These are phyloP conservation scores for Lactuca saligna DNA, from an alignment of 129 eudicot genomes.

Conservation along the genomic window DNA sequence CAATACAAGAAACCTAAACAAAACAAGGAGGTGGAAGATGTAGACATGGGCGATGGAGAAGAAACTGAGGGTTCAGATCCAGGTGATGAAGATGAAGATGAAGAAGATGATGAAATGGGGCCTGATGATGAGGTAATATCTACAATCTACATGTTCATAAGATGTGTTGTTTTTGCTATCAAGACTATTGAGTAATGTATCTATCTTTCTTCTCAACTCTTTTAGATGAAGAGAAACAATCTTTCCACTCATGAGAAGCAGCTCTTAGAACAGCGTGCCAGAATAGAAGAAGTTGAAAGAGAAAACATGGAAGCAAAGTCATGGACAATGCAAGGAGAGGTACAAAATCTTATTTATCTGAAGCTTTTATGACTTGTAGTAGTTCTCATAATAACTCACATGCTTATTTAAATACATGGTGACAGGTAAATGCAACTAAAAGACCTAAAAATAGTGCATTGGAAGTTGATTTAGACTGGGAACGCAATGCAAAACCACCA, in stretches of 20 bases:
- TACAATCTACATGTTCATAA: neutral
- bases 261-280: conserved; percentile 58
- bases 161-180: neutral
- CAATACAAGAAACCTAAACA: conserved; percentile 46
- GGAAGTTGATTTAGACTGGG: conserved; percentile 89
- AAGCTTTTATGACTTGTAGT: conserved; percentile 9
- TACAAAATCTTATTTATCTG: conserved; percentile 20
- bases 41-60: conserved; percentile 38
- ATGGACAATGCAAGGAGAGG: conserved; percentile 99
- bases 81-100: conserved; percentile 34
- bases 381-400: neutral
- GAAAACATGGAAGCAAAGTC: conserved; percentile 71
- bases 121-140: conserved; percentile 44
- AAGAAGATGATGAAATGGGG: conserved; percentile 31
- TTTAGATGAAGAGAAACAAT: conserved; percentile 42
- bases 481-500: conserved; percentile 87
- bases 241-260: conserved; percentile 85
- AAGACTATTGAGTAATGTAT: neutral
- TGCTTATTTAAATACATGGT: conserved; percentile 24
- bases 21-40: conserved; percentile 39
- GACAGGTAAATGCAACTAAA: conserved; percentile 77
- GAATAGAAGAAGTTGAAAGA: conserved; percentile 77
- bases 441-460: conserved; percentile 95
- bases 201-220: conserved; percentile 1
- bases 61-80: conserved; percentile 44